Evolutionary conservation across 768 basidiomycete species (phyloP).

Genomic region (Agrocybe praecox): DNA sequence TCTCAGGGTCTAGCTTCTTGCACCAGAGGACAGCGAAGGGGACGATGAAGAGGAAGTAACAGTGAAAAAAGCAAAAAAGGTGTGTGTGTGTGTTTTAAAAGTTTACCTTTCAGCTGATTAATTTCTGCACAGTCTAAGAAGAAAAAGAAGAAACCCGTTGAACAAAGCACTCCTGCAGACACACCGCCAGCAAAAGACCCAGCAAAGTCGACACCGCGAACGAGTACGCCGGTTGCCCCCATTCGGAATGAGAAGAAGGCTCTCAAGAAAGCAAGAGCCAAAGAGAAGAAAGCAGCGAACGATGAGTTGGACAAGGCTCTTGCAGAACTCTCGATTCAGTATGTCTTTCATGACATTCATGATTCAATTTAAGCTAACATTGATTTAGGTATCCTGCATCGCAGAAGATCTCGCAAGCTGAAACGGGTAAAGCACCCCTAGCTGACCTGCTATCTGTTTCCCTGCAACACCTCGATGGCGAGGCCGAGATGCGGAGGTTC

Average conservation of each 20-base stretch:
- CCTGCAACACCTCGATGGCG: conserved; percentile 78
- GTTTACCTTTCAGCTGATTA: not conserved
- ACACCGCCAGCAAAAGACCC: conserved; percentile 6
- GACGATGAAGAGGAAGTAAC: conserved; percentile 31
- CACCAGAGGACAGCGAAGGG: conserved; percentile 27
- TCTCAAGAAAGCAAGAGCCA: conserved; percentile 64
- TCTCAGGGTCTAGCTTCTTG: conserved; percentile 38
- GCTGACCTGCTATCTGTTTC: conserved; percentile 77
- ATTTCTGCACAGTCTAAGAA: conserved; percentile 34
- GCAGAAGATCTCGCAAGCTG: conserved; percentile 35
- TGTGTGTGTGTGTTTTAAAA: conserved; percentile 23
- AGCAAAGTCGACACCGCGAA: conserved; percentile 5
- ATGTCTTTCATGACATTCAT: conserved; percentile 17
- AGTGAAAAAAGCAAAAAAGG: conserved; percentile 39
- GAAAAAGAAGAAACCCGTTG: conserved; percentile 39
- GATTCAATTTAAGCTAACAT: not conserved
- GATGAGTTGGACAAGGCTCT: conserved; percentile 88
- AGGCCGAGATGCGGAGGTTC: conserved; percentile 90
- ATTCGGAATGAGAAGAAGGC: conserved; percentile 55
- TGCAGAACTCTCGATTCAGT: conserved; percentile 84
- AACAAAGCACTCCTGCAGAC: conserved; percentile 5
- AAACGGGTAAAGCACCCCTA: conserved; percentile 35
- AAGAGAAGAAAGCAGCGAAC: conserved; percentile 62
- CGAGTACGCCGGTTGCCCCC: conserved; percentile 15
- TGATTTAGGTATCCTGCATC: conserved; percentile 53